phyloP scores from a whole-genome alignment of 2,329 filamentous ascomycete genomes.

The Sclerotinia borealis region DNA sequence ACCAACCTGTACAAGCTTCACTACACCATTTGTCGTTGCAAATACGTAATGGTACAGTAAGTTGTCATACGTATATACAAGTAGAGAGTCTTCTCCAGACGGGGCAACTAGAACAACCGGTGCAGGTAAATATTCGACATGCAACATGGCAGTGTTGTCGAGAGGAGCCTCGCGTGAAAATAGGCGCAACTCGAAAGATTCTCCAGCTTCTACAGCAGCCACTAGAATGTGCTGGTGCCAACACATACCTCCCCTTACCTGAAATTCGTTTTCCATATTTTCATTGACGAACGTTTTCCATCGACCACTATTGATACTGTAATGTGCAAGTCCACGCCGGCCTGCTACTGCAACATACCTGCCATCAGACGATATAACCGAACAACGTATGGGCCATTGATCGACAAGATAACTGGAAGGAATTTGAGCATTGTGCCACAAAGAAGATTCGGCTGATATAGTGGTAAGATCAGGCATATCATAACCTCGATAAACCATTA shows the following conservation, averaged over 20 bases:
- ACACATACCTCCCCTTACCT: slow-evolving; percentile 92
- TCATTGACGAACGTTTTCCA: slow-evolving; percentile 92
- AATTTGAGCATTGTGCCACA: slow-evolving; percentile 93
- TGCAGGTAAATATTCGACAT: slow-evolving; percentile 70
- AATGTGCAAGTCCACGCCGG: slow-evolving; percentile 83
- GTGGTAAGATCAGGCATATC: slow-evolving; percentile 85
- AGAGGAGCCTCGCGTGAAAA: slow-evolving; percentile 83
- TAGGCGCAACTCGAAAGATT: slow-evolving; percentile 79
- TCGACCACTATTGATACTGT: slow-evolving; percentile 86
- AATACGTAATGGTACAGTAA: slow-evolving; percentile 93
- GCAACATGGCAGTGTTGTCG: slow-evolving; percentile 65
- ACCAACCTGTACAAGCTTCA: slow-evolving; percentile 85
- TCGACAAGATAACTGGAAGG: slow-evolving; percentile 79
- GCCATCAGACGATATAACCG: slow-evolving; percentile 84
- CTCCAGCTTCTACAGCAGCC: slow-evolving; percentile 81
- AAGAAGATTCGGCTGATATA: slow-evolving; percentile 81
- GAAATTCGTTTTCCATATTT: slow-evolving; percentile 80
- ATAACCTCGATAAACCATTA: slow-evolving; percentile 91
- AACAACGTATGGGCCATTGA: slow-evolving; percentile 88
- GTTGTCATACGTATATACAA: slow-evolving; percentile 97
- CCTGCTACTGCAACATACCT: slow-evolving; percentile 96
- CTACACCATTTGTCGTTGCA: slow-evolving; percentile 58
- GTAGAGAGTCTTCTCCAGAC: slow-evolving; percentile 86
- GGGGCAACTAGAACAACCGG: slow-evolving; percentile 86
- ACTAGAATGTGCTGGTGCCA: slow-evolving; percentile 97